Evolutionary conservation across 164 flowering plant species (phyloP), one percentile per base, ranked within the genome.

Genomic region (Vitis vinifera): DNA sequence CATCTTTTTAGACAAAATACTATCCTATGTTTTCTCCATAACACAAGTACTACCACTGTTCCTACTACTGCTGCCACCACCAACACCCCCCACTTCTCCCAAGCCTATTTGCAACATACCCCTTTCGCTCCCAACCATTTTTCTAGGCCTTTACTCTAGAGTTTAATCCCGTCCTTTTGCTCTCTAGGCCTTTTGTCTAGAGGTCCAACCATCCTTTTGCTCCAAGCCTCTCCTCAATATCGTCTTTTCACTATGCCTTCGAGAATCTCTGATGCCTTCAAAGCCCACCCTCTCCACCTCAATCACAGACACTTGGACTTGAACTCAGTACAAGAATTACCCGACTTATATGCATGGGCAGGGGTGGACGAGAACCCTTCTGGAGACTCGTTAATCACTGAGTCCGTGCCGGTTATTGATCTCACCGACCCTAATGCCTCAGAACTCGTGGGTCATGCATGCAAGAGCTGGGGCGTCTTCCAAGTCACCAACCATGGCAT

Each of bases 391-490:
- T 62, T 27, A 10, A 27, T 30, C n/a, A 8, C 59, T 0, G 90
- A 82, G 7, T 53, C 77, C 0, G 75, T 88, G 15, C 95, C 97
- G 0, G 76, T 88, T 2, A 78, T 94, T 37, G 90, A 92, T 63
- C 87, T 94, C 16, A 4, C 53, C 0, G 79, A 77, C 66, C 81
- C 88, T 0, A 77, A 86, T 61, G 89, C 84, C 6, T 62, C 71
- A 3, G 64, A 71, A n/a, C 84, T 71, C 8, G 59, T 92, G 4
- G 88, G 96, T 31, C 71, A 73, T 73, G 99, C 98, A 77, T 91
- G 97, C 81, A 81, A 79, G 67, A 80, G 82, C 9, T 93, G 97
- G 96, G 98, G 99, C 10, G 91, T 71, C 0, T 92, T 94, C 76
- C 99, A 92, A 71, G 73, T 91, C 55, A 73, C 65, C 0, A 88